phyloP scores from a whole-genome alignment of 345 rosid genomes.

The Euphorbia tirucalli region DNA sequence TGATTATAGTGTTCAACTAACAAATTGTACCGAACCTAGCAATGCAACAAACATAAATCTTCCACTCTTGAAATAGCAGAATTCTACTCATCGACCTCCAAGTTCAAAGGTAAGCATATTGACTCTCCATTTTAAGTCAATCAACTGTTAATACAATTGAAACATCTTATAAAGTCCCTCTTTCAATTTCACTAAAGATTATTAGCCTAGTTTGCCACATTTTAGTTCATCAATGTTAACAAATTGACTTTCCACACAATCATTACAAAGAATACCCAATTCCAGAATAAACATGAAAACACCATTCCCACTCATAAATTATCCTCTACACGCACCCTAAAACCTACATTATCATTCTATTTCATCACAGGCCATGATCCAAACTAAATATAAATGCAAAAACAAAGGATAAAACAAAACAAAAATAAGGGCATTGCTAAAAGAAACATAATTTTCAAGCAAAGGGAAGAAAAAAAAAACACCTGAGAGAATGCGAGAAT shows the following conservation, averaged over 20 bases:
- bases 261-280: background rate
- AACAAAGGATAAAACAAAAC: background rate
- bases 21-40: background rate
- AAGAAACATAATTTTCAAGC: background rate
- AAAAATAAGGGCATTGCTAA: background rate
- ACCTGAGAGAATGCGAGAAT: conserved; percentile 49
- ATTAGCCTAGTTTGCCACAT: background rate
- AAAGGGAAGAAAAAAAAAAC: conserved; percentile 8
- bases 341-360: conserved; percentile 1
- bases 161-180: background rate
- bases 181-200: background rate
- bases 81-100: background rate
- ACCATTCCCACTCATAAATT: background rate
- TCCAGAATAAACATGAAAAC: background rate
- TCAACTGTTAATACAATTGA: background rate
- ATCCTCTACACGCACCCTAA: background rate
- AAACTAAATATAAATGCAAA: background rate
- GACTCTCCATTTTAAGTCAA: background rate
- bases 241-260: background rate
- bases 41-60: background rate
- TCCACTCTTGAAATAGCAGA: background rate
- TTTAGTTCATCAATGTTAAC: background rate
- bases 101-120: background rate
- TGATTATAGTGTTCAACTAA: background rate
- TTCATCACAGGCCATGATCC: background rate